A percentile compares a stretch with the other conserved stretches of the same genome.
phyloP scores from a whole-genome alignment of 1,284 basidiomycete species.

The Wallemia hederae region DNA sequence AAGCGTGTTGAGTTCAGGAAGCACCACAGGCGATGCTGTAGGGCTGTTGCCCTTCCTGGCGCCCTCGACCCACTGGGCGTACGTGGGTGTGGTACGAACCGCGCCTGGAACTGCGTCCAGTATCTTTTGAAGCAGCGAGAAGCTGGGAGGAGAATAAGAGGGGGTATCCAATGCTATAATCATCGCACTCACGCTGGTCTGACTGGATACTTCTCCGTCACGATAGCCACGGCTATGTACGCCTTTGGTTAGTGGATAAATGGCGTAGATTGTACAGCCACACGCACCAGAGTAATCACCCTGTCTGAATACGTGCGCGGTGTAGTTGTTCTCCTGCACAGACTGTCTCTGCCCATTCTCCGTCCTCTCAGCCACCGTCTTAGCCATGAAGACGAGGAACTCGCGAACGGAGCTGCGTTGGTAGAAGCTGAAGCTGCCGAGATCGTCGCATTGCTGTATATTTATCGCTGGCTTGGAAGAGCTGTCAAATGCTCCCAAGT shows the following conservation, averaged over 20 bases:
- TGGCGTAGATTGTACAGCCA: no score
- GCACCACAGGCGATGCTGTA: constrained; percentile 11
- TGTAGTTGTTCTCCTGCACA: constrained; percentile 80
- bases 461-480: constrained; percentile 23
- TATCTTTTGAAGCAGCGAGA: constrained; percentile 76
- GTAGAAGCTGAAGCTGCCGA: constrained; percentile 81
- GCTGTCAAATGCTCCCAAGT: constrained; percentile 20
- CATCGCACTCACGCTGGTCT: constrained; percentile 33
- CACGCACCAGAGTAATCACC: constrained; percentile 32
- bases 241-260: constrained; percentile 14
- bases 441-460: constrained; percentile 46
- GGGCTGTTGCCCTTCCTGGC: neutral
- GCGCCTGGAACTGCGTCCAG: constrained; percentile 73
- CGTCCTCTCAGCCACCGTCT: constrained; percentile 77
- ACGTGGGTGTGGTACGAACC: constrained; percentile 37
- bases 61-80: constrained; percentile 19
- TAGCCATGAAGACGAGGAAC: constrained; percentile 69
- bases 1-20: constrained; percentile 37
- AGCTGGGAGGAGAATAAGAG: constrained; percentile 14
- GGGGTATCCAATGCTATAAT: neutral
- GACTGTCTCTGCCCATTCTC: constrained; percentile 62
- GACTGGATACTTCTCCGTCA: constrained; percentile 86
- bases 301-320: constrained; percentile 52
- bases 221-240: constrained; percentile 52
- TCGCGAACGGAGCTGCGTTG: constrained; percentile 58